Conservation (phyloP, 2,329 filamentous ascomycete species). For the Neopestalotiopsis clavispora region DNA sequence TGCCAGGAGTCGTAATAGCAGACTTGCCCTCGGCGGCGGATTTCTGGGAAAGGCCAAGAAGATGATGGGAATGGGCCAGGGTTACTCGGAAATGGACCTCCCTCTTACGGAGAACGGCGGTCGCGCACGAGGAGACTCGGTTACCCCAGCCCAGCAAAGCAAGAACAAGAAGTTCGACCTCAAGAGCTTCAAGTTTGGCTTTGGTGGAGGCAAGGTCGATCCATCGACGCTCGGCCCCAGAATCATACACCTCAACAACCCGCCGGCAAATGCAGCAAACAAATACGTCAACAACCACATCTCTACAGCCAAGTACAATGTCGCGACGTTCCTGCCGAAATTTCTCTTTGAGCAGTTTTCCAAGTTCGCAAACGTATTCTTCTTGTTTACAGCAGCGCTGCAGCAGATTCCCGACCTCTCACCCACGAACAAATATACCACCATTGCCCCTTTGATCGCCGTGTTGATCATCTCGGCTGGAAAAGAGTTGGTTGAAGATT, state of each 20-base stretch:
- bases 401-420: constrained; percentile 96
- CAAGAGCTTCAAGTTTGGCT: constrained; percentile 89
- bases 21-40: constrained; percentile 84
- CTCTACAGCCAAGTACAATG: constrained; percentile 96
- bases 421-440: constrained; percentile 94
- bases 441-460: constrained; percentile 89
- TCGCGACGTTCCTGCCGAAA: constrained; percentile 91
- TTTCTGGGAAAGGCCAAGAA: constrained; percentile 87
- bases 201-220: constrained; percentile 83
- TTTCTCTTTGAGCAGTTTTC: constrained; percentile 99
- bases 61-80: constrained; percentile 80
- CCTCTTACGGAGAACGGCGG: constrained; percentile 77
- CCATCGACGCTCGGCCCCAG: constrained; percentile 89
- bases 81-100: constrained; percentile 98
- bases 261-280: constrained; percentile 85
- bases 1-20: constrained; percentile 83
- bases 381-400: constrained; percentile 92
- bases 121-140: constrained; percentile 41
- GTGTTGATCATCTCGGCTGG: constrained; percentile 93
- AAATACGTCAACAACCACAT: constrained; percentile 97
- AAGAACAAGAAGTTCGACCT: constrained; percentile 67
- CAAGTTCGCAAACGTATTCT: constrained; percentile 98
- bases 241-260: constrained; percentile 95
- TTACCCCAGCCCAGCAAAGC: constrained; percentile 41
- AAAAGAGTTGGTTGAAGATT: constrained; percentile 94